Conservation (phyloP, 805 yeast genomes). For the Zygoascus flipseniorum region DNA sequence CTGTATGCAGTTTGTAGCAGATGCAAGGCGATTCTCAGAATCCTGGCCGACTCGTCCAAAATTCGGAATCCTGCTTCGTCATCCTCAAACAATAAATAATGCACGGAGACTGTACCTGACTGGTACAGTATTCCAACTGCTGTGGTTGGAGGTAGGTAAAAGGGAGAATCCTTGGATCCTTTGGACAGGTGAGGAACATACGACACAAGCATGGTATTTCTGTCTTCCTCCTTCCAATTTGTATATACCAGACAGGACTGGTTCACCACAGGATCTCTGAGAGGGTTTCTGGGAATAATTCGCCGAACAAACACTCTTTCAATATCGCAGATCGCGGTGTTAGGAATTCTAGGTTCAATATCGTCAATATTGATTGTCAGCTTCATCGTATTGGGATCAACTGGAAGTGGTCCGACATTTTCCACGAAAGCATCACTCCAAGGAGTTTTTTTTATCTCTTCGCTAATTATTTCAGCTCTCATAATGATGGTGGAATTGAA, state of each 20-base stretch:
- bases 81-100: constrained; percentile 55
- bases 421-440: neutral
- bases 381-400: constrained; percentile 33
- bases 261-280: constrained; percentile 70
- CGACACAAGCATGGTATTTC: constrained; percentile 41
- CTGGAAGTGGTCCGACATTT: constrained; percentile 5
- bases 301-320: constrained; percentile 55
- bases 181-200: constrained; percentile 67
- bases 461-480: constrained; percentile 63
- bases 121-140: constrained; percentile 65
- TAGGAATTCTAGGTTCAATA: constrained; percentile 11
- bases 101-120: constrained; percentile 47
- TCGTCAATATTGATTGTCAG: constrained; percentile 13
- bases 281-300: constrained; percentile 86
- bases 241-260: constrained; percentile 64
- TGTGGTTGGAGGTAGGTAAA: constrained; percentile 77
- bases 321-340: constrained; percentile 2
- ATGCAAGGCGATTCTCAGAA: constrained; percentile 73
- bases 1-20: constrained; percentile 70
- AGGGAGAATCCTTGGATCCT: constrained; percentile 46
- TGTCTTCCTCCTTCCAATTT: constrained; percentile 10
- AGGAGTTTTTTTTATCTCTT: constrained; percentile 9
- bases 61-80: neutral
- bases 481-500: constrained; percentile 86
- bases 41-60: constrained; percentile 38